Percentiles rank a stretch among this genome's conserved stretches.
Evolutionary conservation across 306 rosid species (phyloP).

Genomic region (Sicyos edulis): DNA sequence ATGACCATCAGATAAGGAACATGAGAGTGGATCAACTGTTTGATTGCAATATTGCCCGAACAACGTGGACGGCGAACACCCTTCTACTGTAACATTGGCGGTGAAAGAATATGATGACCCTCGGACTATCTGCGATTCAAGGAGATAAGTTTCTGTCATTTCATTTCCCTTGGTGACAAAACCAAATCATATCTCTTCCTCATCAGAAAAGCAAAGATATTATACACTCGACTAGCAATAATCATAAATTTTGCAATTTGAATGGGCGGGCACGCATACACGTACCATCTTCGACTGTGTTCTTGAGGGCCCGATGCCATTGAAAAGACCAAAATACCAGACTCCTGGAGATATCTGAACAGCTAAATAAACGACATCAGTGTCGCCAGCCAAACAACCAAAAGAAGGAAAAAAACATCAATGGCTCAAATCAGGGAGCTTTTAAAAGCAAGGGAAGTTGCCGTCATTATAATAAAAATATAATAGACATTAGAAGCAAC

Average conservation of each 20-base stretch:
- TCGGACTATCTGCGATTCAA: constrained; percentile 57
- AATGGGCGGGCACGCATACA: background rate
- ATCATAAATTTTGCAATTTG: background rate
- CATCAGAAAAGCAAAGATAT: background rate
- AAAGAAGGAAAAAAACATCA: background rate
- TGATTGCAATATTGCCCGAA: constrained; percentile 73
- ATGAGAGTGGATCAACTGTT: constrained; percentile 68
- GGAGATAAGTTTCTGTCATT: constrained; percentile 14
- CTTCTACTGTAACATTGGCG: constrained; percentile 77
- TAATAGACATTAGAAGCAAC: constrained; percentile 1
- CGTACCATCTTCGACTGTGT: constrained; percentile 92
- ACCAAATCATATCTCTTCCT: background rate
- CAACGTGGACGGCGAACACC: constrained; percentile 61
- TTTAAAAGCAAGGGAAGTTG: constrained; percentile 3
- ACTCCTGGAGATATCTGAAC: constrained; percentile 90
- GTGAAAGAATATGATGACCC: constrained; percentile 60
- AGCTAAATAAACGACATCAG: constrained; percentile 26
- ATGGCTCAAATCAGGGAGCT: background rate
- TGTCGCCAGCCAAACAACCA: constrained; percentile 3
- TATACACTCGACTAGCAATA: background rate
- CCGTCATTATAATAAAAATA: background rate
- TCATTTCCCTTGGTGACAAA: background rate
- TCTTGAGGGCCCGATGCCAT: constrained; percentile 78
- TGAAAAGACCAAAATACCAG: constrained; percentile 92
- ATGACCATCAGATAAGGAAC: constrained; percentile 39